Evolutionary conservation across 257 asterid species (phyloP), one percentile per base, ranked within the genome.

Genomic region (Rubia yunnanensis): DNA sequence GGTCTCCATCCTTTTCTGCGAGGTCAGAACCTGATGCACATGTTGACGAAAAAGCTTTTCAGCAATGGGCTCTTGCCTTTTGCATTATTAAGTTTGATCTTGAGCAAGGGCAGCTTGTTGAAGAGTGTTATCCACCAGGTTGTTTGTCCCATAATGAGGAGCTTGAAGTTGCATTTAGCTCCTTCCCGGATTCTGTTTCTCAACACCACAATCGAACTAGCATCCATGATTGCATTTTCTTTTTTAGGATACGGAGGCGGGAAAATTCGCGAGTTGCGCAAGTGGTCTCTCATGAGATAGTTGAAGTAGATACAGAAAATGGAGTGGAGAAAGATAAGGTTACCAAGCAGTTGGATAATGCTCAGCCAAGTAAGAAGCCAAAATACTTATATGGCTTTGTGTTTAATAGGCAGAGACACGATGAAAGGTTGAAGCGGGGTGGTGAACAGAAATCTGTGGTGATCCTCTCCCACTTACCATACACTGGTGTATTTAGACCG

Each of bases 161-260:
- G 92, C 95, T 94, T 59, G 98, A 86, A 72, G 83, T 94, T 48
- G 84, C 99, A 28, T 90, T 90, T 70, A 94, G 83, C 79, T 90
- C 99, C 9, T 94, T 94, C 71, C 99, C 99, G 0, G 99, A 94
- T 84, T 94, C 99, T 72, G 95, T 88, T 72, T 85, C 99, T n/a
- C 99, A 90, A 77, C 71, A 78, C 69, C 95, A 87, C 64, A 94
- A 86, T 61, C 92, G 98, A 65, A 83, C 99, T 53, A 91, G 97
- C 81, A 94, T 88, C 73, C 96, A 88, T 65, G 99, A 94, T 54
- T 88, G 89, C 69, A 85, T 94, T 60, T 94, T 94, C 82, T 90
- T 94, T 82, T 94, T 90, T 81, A 96, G 98, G 73, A 72, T 82
- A 34, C 74, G 79, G 64, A 86, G 89, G 73, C 82, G 77, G 79